Evolutionary conservation across 139 green algal species (phyloP), one percentile per base, ranked within the genome.

Genomic region (Coelastrella sp.): DNA sequence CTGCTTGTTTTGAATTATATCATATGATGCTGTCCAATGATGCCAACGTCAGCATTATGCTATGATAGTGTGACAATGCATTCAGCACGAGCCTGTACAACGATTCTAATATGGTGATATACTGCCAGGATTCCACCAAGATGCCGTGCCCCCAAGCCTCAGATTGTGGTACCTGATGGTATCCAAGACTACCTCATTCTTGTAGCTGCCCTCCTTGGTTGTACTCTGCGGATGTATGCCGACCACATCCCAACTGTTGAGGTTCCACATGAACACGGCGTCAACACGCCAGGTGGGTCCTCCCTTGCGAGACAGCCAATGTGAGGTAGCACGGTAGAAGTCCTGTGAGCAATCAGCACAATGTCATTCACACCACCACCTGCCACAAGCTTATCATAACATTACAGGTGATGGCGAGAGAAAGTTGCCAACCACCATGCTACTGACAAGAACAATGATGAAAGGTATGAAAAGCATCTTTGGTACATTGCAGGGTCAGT

Each of bases 151-250:
- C 17, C 53, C 30, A 21, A 5, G 11, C 30, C n/a, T 1, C 59
- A 86, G 64, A 84, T 93, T 93, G 82, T 93, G 87, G 5, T 8
- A 32, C 34, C 74, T 81, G 32, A 93, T 89, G 27, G 84, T 89
- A 2, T 27, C 71, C 2, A 67, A 27, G 19, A 81, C 81, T 0
- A 23, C 32, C 23, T 72, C 51, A 81, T 90, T 82, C 2, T 74
- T 63, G 75, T 91, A 93, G 35, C 50, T 86, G n/a, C 89, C 89
- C 43, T 85, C 83, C 21, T 77, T 82, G 32, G 45, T 89, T 57
- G 85, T 93, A 86, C 64, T 86, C 64, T 88, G 62, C 5, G 88
- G 86, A 62, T 90, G 90, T 5, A 91, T 79, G 3, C 67, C 81
- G 19, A 57, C 80, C 23, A 92, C 75, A 50, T 92, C 88, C 90